Base-by-base conservation (phyloP, 352 stramenopile species). In the Detonula confervacea region DNA sequence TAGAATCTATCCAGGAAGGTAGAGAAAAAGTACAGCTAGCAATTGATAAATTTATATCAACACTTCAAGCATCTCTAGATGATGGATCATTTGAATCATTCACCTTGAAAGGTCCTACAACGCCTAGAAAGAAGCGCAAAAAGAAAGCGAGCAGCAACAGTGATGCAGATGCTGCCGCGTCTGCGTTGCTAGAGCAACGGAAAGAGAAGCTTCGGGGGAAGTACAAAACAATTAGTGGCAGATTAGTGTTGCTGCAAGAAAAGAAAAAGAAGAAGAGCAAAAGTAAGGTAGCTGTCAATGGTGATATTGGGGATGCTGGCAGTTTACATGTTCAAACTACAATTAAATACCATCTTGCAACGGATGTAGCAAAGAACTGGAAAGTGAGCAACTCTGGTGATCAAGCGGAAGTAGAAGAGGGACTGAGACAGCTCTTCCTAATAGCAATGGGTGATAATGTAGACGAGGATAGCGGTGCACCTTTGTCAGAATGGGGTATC, bases 321-420 rank as follows among this genome's bases (percentile, higher is more conserved):
- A 59, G 5, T 54, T 20, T 86, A n/a, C 68, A 76, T 24, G 47
- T 93, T 37, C 88, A 93, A 73, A 51, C 83, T 6, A 93, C 84
- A 14, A 81, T 87, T 11, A 93, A 93, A 64, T 93, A 91, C 74
- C 84, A 92, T 73, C 62, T 87, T 25, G 88, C 88, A 0, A 93
- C 88, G 9, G 88, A 93, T 67, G 79, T 91, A 55, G 81, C 62
- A 49, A 86, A 92, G 37, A 93, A 93, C 44, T 87, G 68, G 73
- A 72, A 73, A 37, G 60, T 80, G 29, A 59, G n/a, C 11, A 64
- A n/a, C 0, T 16, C 37, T 33, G 46, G 27, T 25, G 42, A 62
- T 12, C 44, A 39, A 18, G 59, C 37, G 59, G 72, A 86, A 71
- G 72, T 82, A 0, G 72, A 71, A 39, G 39, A 27, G n/a, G 78